These are phyloP conservation scores for Fragaria nilgerrensis DNA, from an alignment of 306 rosid genomes.

Conservation along the genomic window DNA sequence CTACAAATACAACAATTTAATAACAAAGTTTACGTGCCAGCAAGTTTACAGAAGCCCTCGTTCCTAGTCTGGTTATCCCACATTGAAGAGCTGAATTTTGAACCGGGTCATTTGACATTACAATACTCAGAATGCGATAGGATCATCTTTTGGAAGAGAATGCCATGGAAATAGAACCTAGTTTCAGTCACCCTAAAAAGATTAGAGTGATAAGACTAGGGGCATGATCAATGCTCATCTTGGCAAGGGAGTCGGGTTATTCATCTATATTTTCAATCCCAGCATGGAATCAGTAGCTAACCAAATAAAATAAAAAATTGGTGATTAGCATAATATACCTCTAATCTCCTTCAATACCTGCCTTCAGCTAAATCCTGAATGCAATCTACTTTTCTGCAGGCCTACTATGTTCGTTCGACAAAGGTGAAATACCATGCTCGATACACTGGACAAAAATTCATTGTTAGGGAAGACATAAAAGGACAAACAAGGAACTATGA, in stretches of 20 bases:
- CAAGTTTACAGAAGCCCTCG: neutral
- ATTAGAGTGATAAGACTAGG: neutral
- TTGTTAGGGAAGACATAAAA: conserved; percentile 1
- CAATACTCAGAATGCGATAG: neutral
- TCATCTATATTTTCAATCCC: neutral
- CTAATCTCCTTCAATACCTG: neutral
- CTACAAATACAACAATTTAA: neutral
- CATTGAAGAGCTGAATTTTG: neutral
- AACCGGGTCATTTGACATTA: neutral
- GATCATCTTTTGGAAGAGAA: neutral
- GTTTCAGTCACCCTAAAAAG: neutral
- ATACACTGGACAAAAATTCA: conserved; percentile 30
- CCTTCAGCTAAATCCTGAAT: conserved; percentile 7
- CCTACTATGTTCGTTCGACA: conserved; percentile 16
- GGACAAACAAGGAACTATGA: neutral
- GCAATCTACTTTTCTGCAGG: conserved; percentile 14
- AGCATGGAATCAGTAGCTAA: neutral
- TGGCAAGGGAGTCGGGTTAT: neutral
- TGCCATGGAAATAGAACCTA: neutral
- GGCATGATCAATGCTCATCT: no score
- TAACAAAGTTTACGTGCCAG: neutral
- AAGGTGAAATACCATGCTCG: conserved; percentile 42
- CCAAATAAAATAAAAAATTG: neutral
- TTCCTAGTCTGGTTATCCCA: neutral
- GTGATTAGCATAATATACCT: neutral